Percentiles rank a stretch among this genome's conserved stretches.
phyloP scores from a whole-genome alignment of 176 grass and related monocot species.

The Avena sativa region DNA sequence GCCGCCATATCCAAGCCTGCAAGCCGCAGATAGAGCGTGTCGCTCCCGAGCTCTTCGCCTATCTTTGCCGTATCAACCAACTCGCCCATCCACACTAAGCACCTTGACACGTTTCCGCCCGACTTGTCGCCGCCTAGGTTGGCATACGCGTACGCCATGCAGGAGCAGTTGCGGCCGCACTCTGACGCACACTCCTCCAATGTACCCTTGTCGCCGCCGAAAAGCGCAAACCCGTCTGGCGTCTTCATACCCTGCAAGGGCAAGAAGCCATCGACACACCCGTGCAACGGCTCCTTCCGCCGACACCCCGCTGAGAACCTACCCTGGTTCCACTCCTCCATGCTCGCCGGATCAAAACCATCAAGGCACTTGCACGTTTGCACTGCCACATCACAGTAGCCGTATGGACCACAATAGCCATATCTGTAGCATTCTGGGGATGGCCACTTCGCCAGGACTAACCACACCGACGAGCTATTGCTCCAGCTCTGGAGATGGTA shows the following conservation, averaged over 20 bases:
- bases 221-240: slow-evolving; percentile 2
- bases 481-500: slow-evolving; percentile 34
- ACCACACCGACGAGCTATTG: background rate
- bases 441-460: background rate
- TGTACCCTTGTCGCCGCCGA: background rate
- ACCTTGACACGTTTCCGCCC: slow-evolving; percentile 12
- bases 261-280: slow-evolving; percentile 30
- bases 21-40: slow-evolving; percentile 49
- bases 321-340: slow-evolving; percentile 2
- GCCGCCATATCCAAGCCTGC: background rate
- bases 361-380: slow-evolving; percentile 51
- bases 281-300: background rate
- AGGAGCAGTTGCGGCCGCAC: slow-evolving; percentile 58
- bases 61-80: slow-evolving; percentile 39
- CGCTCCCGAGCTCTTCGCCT: background rate
- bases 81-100: slow-evolving; percentile 44
- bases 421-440: background rate
- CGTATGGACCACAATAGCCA: slow-evolving; percentile 40
- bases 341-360: slow-evolving; percentile 40
- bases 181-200: slow-evolving; percentile 32
- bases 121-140: background rate
- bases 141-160: slow-evolving; percentile 43
- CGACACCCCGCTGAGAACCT: slow-evolving; percentile 32
- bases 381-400: slow-evolving; percentile 41
- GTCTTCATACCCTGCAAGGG: background rate